Conservation (phyloP, 345 rosid genomes). For the Lepidium africanum region DNA sequence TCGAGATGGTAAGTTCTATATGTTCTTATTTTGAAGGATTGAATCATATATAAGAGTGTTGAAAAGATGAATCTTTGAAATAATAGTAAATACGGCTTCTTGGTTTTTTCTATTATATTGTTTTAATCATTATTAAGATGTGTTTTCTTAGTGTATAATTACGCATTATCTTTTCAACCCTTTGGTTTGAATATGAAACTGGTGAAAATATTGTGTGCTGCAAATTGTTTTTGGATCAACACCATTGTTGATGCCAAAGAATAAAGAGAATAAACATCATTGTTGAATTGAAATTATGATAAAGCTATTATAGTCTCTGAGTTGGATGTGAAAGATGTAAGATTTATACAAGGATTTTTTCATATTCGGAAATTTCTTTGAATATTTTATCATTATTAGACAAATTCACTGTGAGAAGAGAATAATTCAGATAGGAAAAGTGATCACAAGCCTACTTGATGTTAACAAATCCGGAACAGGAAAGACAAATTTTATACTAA, state of each 20-base stretch:
- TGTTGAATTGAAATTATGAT: slow-evolving; percentile 22
- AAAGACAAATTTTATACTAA: background rate
- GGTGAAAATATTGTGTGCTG: slow-evolving; percentile 10
- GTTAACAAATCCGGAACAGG: background rate
- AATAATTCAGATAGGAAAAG: background rate
- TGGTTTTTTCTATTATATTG: background rate
- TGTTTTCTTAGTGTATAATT: background rate
- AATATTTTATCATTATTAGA: background rate
- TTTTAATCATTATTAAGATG: background rate
- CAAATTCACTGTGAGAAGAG: background rate
- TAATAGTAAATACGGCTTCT: background rate
- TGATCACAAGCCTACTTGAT: background rate
- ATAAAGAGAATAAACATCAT: slow-evolving; percentile 17
- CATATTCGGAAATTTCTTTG: background rate
- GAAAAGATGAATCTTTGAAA: background rate
- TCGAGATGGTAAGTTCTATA: background rate
- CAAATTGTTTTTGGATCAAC: background rate
- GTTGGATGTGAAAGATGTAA: slow-evolving; percentile 7
- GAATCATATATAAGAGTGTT: slow-evolving; percentile 5
- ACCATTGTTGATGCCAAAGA: slow-evolving; percentile 25
- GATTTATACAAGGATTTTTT: background rate
- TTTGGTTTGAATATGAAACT: background rate
- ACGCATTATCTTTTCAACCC: background rate
- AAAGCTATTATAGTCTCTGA: background rate
- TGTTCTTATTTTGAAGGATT: background rate